These are phyloP conservation scores for Microsporum ferrugineum DNA, from an alignment of 2,329 filamentous ascomycete species.

Conservation along the genomic window DNA sequence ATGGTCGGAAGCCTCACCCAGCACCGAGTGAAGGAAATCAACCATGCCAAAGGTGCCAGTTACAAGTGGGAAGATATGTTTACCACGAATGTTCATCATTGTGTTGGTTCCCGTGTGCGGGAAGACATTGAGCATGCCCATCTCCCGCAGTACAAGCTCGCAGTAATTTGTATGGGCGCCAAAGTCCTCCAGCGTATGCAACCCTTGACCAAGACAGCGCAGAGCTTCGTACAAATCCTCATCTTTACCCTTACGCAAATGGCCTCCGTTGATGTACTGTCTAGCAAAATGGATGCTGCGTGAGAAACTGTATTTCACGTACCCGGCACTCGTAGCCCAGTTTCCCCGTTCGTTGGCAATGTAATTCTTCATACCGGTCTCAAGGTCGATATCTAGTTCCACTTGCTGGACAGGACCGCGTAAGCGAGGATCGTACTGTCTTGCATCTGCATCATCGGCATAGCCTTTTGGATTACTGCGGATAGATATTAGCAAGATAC, in stretches of 20 bases:
- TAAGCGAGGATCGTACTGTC: constrained; percentile 62
- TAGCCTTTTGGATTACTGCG: constrained; percentile 65
- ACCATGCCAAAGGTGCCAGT: constrained; percentile 67
- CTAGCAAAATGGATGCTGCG: constrained; percentile 68
- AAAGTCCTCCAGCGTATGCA: constrained; percentile 69
- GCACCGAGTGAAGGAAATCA: constrained; percentile 70
- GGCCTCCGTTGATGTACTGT: constrained; percentile 56
- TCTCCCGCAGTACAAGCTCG: constrained; percentile 63
- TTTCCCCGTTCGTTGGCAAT: constrained; percentile 80
- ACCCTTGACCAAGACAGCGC: constrained; percentile 61
- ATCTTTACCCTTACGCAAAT: constrained; percentile 51
- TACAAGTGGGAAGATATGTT: constrained; percentile 60
- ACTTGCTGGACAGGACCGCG: constrained; percentile 62
- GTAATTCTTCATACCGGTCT: constrained; percentile 98
- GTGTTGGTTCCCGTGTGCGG: constrained; percentile 58
- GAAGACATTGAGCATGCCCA: constrained; percentile 58
- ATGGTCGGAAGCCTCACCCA: constrained; percentile 67
- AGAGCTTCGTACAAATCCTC: constrained; percentile 71
- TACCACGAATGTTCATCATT: constrained; percentile 54
- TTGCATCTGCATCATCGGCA: constrained; percentile 74
- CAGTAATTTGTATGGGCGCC: constrained; percentile 76
- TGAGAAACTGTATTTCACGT: constrained; percentile 62
- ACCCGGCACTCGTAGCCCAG: constrained; percentile 84
- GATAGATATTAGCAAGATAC: constrained; percentile 43
- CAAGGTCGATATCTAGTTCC: constrained; percentile 61